Evolutionary conservation across 176 grass and related monocot species (phyloP).

Genomic region (Guadua angustifolia): DNA sequence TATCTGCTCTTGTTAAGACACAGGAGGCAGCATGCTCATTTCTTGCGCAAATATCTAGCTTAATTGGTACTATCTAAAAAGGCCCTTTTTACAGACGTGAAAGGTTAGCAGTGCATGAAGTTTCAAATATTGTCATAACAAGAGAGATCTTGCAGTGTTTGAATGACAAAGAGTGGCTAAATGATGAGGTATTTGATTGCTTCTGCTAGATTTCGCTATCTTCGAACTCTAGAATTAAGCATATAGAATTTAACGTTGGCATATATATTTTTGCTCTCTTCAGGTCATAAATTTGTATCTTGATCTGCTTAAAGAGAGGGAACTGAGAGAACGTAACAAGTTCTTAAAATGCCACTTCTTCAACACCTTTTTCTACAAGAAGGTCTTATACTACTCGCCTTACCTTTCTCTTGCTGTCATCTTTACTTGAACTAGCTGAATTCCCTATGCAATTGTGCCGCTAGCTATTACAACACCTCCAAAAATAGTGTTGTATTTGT

Average conservation of each 20-base stretch:
- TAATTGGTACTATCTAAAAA: conserved; percentile 30
- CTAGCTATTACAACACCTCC: no score
- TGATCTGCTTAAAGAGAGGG: conserved; percentile 81
- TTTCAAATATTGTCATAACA: conserved; percentile 81
- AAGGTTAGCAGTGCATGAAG: conserved; percentile 54
- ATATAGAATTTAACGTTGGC: not conserved
- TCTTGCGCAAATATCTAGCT: conserved; percentile 12
- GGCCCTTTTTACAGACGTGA: conserved; percentile 51
- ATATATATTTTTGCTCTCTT: conserved; percentile 29
- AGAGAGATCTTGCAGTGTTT: conserved; percentile 74
- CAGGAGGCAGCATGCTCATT: conserved; percentile 3
- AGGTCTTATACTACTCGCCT: conserved; percentile 40
- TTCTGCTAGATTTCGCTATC: conserved; percentile 8
- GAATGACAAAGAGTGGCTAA: conserved; percentile 63
- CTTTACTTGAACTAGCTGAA: no score
- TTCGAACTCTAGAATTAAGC: not conserved
- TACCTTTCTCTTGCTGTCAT: no score
- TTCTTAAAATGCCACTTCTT: conserved; percentile 88
- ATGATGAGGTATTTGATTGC: conserved; percentile 68
- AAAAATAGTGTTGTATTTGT: no score
- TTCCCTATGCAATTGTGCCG: no score
- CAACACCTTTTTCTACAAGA: conserved; percentile 87
- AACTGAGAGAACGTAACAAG: conserved; percentile 59
- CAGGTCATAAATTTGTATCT: conserved; percentile 92
- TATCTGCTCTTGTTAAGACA: conserved; percentile 24